Evolutionary conservation across 352 stramenopile genomes (phyloP), one percentile per base, ranked within the genome.

Genomic region (Globisporangium ultimum): DNA sequence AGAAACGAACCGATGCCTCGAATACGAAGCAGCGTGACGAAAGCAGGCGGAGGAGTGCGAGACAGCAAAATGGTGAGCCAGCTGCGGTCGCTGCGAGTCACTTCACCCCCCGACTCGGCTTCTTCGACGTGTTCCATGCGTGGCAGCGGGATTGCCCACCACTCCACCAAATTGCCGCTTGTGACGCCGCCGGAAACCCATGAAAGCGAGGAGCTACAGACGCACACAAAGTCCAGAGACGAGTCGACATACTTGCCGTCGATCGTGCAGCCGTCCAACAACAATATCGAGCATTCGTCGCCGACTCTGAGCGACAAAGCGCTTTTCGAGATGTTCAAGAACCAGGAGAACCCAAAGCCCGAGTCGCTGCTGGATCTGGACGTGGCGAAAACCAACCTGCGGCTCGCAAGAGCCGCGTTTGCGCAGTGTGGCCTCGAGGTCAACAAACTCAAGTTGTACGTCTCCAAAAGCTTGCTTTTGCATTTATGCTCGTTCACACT

Each of bases 361-460:
- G 78, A 86, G 57, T 75, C 76, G 3, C 40, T 85, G n/a, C 63
- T 71, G 14, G 76, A 88, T 38, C 58, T 88, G 14, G 78, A 89
- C 2, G 64, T 78, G 46, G 71, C 81, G 41, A 89, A 89, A 54
- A 66, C 71, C 42, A 91, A 88, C 42, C 65, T 89, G 15, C 68
- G 71, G 20, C 60, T 69, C 28, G 74, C 75, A 6, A 88, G 85
- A 28, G 15, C 57, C 0, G 55, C 74, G 46, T 62, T 66, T 18
- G 51, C 68, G 11, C 48, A 64, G 3, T 61, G 75, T 22, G 74
- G 64, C 10, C 66, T 76, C n/a, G 67, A 80, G 20, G 65, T 91
- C 22, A 91, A 88, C 63, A 61, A 69, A 28, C 54, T 76, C 36
- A 91, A 91, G 67, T 34, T 79, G 78, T 89, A 73, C 50, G 75